phyloP scores from a whole-genome alignment of 2,329 filamentous ascomycete species.

The Trichoderma sp. region DNA sequence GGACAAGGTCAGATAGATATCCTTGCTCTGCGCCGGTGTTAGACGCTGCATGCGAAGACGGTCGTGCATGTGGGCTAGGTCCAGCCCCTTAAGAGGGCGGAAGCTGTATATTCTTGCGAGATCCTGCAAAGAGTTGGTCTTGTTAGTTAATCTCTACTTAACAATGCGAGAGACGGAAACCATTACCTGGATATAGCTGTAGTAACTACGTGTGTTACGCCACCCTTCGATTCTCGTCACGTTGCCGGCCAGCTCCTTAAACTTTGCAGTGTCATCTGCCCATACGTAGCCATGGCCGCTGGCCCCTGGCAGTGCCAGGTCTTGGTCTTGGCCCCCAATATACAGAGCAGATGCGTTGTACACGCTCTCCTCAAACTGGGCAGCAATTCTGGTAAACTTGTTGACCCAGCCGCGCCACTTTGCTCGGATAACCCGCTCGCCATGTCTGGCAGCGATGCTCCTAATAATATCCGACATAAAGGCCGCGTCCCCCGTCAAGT shows the following conservation, averaged over 20 bases:
- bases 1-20: constrained; percentile 79
- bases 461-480: constrained; percentile 86
- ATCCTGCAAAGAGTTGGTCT: constrained; percentile 46
- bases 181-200: constrained; percentile 82
- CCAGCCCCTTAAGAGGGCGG: constrained; percentile 72
- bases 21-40: constrained; percentile 68
- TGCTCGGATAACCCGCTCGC: constrained; percentile 82
- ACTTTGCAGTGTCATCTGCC: constrained; percentile 75
- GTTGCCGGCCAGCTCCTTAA: constrained; percentile 85
- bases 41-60: constrained; percentile 80
- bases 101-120: constrained; percentile 61
- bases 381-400: constrained; percentile 87
- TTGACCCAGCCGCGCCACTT: constrained; percentile 96
- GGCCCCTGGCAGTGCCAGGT: constrained; percentile 55
- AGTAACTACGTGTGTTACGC: constrained; percentile 93
- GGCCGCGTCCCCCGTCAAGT: constrained; percentile 78
- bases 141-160: neutral
- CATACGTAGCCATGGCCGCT: constrained; percentile 93
- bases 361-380: constrained; percentile 91
- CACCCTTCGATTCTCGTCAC: constrained; percentile 93
- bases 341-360: constrained; percentile 90
- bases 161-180: neutral
- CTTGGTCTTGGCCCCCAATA: constrained; percentile 72
- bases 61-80: constrained; percentile 90
- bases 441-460: constrained; percentile 80